phyloP scores from a whole-genome alignment of 169 alveolate species.

The Babesia divergens region DNA sequence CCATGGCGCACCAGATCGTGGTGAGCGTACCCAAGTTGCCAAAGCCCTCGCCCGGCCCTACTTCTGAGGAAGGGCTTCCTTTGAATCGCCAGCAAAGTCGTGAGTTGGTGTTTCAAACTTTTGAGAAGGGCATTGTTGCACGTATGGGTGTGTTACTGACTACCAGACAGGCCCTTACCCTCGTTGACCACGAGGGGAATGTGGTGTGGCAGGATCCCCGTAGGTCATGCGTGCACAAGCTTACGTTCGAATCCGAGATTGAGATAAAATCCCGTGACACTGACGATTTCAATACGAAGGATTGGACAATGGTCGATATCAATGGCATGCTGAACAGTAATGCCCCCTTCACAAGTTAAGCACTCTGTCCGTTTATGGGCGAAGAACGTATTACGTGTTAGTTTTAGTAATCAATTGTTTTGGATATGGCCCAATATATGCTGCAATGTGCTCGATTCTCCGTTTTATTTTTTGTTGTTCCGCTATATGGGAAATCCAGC shows the following conservation, averaged over 20 bases:
- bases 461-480: constrained; percentile 49
- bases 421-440: constrained; percentile 54
- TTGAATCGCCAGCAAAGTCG: constrained; percentile 13
- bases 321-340: constrained; percentile 44
- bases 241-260: constrained; percentile 37
- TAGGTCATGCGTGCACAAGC: constrained; percentile 6
- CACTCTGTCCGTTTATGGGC: neutral
- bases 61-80: neutral
- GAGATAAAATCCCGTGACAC: neutral
- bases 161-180: constrained; percentile 12
- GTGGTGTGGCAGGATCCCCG: constrained; percentile 41
- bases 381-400: neutral
- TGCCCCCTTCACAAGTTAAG: constrained; percentile 11
- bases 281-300: constrained; percentile 4
- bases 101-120: constrained; percentile 10
- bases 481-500: constrained; percentile 63
- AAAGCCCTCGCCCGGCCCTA: neutral
- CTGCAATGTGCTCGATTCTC: constrained; percentile 49
- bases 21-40: constrained; percentile 18
- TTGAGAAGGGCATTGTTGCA: constrained; percentile 43
- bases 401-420: neutral
- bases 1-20: constrained; percentile 33
- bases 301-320: constrained; percentile 43
- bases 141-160: constrained; percentile 40
- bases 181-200: constrained; percentile 11